Evolutionary conservation across 805 yeast genomes (phyloP).

Genomic region (Saccharomycopsis vini): DNA sequence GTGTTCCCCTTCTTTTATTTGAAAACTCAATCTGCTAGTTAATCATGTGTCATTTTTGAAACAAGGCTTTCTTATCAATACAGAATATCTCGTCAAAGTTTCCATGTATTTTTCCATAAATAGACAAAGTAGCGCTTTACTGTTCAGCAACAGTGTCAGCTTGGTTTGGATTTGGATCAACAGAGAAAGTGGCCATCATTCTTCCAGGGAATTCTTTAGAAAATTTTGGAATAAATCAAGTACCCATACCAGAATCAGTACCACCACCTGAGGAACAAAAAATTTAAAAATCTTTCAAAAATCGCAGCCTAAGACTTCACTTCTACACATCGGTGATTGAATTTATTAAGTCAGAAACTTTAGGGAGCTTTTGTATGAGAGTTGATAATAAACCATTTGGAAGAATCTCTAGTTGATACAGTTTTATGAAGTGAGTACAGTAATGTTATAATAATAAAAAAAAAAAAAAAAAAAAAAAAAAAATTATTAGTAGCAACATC

Average conservation of each 20-base stretch:
- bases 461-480: too few relatives aligned
- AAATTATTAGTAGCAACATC: too few relatives aligned
- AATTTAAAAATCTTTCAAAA: conserved; percentile 89
- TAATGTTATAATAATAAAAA: too few relatives aligned
- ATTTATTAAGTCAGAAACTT: conserved; percentile 91
- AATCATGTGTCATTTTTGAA: conserved; percentile 65
- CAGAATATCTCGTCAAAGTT: conserved; percentile 90
- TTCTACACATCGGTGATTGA: conserved; percentile 80
- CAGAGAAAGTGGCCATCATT: conserved; percentile 94
- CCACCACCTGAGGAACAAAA: conserved; percentile 83
- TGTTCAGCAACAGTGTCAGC: conserved; percentile 95
- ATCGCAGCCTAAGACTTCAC: conserved; percentile 91
- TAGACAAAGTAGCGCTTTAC: conserved; percentile 83
- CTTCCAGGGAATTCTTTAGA: conserved; percentile 92
- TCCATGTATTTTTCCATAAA: conserved; percentile 87
- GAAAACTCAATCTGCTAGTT: conserved; percentile 51
- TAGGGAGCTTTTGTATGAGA: too few relatives aligned
- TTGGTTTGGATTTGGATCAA: conserved; percentile 83
- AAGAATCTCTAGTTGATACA: too few relatives aligned
- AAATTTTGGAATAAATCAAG: conserved; percentile 72
- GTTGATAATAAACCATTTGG: too few relatives aligned
- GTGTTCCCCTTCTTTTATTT: conserved; percentile 51
- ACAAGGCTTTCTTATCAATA: conserved; percentile 88
- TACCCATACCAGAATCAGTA: conserved; percentile 96
- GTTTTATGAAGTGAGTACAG: too few relatives aligned